A percentile compares a stretch with the other conserved stretches of the same genome.
Evolutionary conservation across 2,329 filamentous ascomycete genomes (phyloP).

Genomic region (Albophoma yamanashiensis): DNA sequence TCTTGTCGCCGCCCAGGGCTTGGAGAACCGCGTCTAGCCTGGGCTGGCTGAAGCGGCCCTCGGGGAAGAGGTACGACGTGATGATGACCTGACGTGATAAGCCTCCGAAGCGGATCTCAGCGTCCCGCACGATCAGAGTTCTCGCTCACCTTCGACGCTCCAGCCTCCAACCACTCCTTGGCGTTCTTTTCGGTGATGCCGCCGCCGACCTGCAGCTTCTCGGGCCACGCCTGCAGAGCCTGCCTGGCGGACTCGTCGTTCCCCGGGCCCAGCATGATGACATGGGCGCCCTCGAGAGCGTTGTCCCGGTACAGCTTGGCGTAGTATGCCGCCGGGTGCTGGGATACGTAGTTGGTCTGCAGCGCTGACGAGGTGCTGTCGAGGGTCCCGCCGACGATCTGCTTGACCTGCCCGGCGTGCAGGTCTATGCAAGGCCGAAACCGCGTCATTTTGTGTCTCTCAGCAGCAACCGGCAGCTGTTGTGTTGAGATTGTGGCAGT

Average conservation of each 20-base stretch:
- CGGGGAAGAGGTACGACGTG: conserved; percentile 88
- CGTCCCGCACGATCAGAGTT: too few relatives aligned
- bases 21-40: conserved; percentile 64
- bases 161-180: conserved; percentile 71
- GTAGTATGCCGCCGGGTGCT: conserved; percentile 71
- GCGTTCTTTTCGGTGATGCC: conserved; percentile 85
- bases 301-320: conserved; percentile 71
- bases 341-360: conserved; percentile 87
- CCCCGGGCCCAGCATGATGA: conserved; percentile 90
- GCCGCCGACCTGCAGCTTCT: conserved; percentile 80
- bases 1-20: conserved; percentile 61
- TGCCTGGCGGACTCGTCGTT: conserved; percentile 73
- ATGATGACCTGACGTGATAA: conserved; percentile 69
- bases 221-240: conserved; percentile 68
- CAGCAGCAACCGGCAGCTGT: background rate
- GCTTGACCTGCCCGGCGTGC: conserved; percentile 94
- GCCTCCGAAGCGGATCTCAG: background rate
- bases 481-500: background rate
- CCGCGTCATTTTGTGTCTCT: conserved; percentile 57
- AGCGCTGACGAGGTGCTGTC: conserved; percentile 55
- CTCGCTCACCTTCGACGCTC: conserved; percentile 69
- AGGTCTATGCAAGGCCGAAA: conserved; percentile 97
- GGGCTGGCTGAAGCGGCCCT: conserved; percentile 67
- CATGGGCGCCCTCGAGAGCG: conserved; percentile 69
- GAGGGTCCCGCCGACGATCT: conserved; percentile 93